Conservation (phyloP, 495 filamentous ascomycete species). For the Aspergillus sparsus region DNA sequence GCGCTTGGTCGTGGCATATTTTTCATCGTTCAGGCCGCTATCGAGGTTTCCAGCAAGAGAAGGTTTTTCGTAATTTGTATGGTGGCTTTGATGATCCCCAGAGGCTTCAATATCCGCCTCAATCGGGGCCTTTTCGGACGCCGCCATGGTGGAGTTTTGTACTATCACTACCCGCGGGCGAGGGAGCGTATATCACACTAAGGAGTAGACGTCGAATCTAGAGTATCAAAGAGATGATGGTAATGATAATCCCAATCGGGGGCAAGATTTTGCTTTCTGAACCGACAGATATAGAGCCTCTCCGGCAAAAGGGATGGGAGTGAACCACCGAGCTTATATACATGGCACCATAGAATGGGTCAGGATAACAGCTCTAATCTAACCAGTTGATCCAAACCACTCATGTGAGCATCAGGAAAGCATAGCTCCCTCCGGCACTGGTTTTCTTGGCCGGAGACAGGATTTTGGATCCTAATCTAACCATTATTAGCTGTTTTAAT, state of each 20-base stretch:
- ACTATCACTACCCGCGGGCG: background rate
- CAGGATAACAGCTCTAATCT: background rate
- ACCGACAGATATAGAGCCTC: too few relatives aligned
- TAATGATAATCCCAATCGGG: background rate
- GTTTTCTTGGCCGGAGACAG: background rate
- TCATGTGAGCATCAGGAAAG: background rate
- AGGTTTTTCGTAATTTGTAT: background rate
- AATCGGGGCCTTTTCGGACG: background rate
- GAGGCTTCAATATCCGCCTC: background rate
- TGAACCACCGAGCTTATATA: too few relatives aligned
- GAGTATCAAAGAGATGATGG: background rate
- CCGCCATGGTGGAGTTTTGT: background rate
- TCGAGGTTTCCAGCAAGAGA: background rate
- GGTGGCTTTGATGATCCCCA: background rate
- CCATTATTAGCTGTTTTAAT: too few relatives aligned
- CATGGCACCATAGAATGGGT: background rate
- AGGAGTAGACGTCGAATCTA: background rate
- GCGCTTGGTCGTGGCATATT: conserved; percentile 3
- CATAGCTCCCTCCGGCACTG: background rate
- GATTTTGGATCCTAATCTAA: background rate
- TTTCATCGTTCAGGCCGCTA: background rate
- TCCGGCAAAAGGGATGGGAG: too few relatives aligned
- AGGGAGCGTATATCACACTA: background rate
- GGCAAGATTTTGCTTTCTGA: background rate
- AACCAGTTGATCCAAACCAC: background rate